Evolutionary conservation across 2,329 filamentous ascomycete species (phyloP).

Genomic region (Pyrenophora graminea): DNA sequence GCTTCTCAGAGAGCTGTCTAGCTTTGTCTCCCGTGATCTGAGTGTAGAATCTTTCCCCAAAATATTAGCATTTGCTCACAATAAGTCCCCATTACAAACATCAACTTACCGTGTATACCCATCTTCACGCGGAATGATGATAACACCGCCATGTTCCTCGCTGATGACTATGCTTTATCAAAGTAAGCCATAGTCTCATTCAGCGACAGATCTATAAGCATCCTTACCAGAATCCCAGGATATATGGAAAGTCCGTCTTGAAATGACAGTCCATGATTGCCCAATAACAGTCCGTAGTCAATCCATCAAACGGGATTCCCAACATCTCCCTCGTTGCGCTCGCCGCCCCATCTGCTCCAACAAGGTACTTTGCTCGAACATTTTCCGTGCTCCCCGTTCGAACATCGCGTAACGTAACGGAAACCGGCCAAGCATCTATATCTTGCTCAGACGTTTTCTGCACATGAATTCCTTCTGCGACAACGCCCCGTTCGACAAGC

Average conservation of each 20-base stretch:
- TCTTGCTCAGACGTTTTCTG: neutral
- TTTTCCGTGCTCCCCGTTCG: slow-evolving; percentile 16
- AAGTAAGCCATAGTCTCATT: too few species aligned
- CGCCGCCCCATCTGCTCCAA: slow-evolving; percentile 40
- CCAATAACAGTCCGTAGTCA: slow-evolving; percentile 44
- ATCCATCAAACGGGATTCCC: slow-evolving; percentile 34
- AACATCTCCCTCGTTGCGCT: slow-evolving; percentile 39
- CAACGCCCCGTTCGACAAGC: slow-evolving; percentile 36
- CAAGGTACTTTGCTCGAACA: slow-evolving; percentile 38
- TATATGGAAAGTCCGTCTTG: slow-evolving; percentile 22
- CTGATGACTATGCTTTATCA: neutral
- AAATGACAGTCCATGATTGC: slow-evolving; percentile 36
- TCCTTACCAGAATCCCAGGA: slow-evolving; percentile 19
- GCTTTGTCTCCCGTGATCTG: slow-evolving; percentile 29
- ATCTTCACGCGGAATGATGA: slow-evolving; percentile 44
- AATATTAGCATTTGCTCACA: too few species aligned
- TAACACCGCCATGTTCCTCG: slow-evolving; percentile 17
- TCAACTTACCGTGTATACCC: slow-evolving; percentile 24
- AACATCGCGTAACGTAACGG: neutral
- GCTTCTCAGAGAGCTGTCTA: neutral
- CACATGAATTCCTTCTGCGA: neutral
- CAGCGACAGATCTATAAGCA: too few species aligned
- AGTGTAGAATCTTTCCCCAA: slow-evolving; percentile 33
- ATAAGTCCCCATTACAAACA: neutral
- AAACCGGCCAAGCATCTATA: neutral